Evolutionary conservation across 2,329 filamentous ascomycete species (phyloP).

Genomic region (Colletotrichum tabaci): DNA sequence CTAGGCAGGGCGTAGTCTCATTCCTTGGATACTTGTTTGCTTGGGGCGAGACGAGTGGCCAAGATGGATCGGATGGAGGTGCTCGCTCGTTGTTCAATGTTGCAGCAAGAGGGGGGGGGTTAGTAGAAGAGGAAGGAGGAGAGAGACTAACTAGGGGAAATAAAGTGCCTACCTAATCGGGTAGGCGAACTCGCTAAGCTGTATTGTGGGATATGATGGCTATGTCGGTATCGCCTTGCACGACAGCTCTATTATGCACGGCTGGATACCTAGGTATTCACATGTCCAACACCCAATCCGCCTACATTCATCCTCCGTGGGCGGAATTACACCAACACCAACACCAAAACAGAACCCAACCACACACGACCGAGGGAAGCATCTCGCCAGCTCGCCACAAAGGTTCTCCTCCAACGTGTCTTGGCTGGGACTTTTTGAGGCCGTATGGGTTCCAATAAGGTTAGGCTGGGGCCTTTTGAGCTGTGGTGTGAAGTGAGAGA

Average conservation of each 20-base stretch:
- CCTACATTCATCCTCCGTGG: background rate
- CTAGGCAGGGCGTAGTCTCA: background rate
- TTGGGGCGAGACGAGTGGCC: background rate
- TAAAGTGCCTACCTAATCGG: constrained; percentile 34
- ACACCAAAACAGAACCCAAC: background rate
- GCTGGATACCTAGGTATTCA: background rate
- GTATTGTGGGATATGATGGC: background rate
- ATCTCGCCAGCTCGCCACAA: constrained; percentile 1
- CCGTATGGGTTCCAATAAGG: constrained; percentile 6
- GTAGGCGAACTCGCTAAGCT: constrained; percentile 15
- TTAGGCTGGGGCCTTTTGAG: constrained; percentile 5
- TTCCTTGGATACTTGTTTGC: background rate
- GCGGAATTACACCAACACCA: background rate
- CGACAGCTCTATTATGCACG: no score
- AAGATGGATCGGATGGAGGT: constrained; percentile 1
- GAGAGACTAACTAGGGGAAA: background rate
- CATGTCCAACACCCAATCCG: background rate
- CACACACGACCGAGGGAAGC: background rate
- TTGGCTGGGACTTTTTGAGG: constrained; percentile 32
- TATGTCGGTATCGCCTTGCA: background rate
- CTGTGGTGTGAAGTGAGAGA: background rate
- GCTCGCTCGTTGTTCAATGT: background rate
- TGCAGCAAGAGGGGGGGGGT: constrained; percentile 1
- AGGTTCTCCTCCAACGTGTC: constrained; percentile 14
- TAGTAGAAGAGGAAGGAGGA: constrained; percentile 19